Conservation (phyloP, 306 rosid species). For the Parietaria judaica region DNA sequence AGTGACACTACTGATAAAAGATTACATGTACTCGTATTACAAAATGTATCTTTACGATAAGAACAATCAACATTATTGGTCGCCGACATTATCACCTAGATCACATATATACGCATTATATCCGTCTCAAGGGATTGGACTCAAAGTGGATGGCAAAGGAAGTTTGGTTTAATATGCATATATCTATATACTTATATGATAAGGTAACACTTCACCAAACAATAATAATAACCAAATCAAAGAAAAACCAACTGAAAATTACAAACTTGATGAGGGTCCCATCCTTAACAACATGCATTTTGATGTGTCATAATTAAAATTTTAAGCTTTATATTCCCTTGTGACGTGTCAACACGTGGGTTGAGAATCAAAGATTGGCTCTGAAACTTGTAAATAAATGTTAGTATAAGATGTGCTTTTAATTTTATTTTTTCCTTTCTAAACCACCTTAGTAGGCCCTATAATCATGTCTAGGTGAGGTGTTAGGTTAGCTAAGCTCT, state of each 20-base stretch:
- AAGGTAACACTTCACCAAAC: constrained; percentile 2
- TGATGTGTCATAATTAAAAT: constrained; percentile 17
- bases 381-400: constrained; percentile 11
- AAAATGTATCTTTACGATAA: no score
- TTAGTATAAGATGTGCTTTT: neutral
- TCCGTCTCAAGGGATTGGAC: no score
- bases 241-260: neutral
- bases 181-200: neutral
- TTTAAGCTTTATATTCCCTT: constrained; percentile 18
- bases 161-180: neutral
- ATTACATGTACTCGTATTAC: no score
- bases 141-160: no score
- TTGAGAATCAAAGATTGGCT: constrained; percentile 16
- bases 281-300: constrained; percentile 16
- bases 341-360: constrained; percentile 29
- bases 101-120: no score
- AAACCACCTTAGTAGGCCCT: neutral
- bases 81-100: no score
- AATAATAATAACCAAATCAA: neutral
- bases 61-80: no score
- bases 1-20: no score
- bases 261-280: constrained; percentile 10
- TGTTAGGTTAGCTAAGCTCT: neutral
- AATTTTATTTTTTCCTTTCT: no score
- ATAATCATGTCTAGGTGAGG: constrained; percentile 6